Evolutionary conservation across 306 rosid species (phyloP).

Genomic region (Hippophae tibetana): DNA sequence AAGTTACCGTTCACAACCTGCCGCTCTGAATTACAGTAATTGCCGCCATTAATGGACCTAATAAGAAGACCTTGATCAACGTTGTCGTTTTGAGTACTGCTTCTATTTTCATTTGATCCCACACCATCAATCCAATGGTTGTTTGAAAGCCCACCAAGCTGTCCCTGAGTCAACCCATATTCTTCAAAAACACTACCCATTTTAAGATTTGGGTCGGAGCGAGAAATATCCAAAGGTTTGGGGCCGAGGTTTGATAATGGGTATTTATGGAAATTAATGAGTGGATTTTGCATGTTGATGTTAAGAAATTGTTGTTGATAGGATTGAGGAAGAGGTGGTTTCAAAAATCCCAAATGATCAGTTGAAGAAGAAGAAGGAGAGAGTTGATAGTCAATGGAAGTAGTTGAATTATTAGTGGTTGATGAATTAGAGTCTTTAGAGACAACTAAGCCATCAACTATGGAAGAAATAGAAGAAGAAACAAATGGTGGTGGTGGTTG

Average conservation of each 20-base stretch:
- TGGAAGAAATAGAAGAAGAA: no score
- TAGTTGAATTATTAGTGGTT: conserved; percentile 9
- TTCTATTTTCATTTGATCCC: conserved; percentile 14
- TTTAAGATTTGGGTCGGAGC: conserved; percentile 24
- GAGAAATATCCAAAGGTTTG: conserved; percentile 1
- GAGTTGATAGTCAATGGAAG: conserved; percentile 14
- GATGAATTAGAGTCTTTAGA: conserved; percentile 22
- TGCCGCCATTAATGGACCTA: conserved; percentile 29
- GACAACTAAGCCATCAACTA: not conserved
- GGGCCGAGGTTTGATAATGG: not conserved
- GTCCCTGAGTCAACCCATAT: conserved; percentile 34
- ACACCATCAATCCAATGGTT: conserved; percentile 17
- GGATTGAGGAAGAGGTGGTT: not conserved
- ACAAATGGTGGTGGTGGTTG: no score
- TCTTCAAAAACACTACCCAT: conserved; percentile 37
- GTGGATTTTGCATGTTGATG: conserved; percentile 32
- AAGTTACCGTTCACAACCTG: conserved; percentile 15
- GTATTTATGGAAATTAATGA: conserved; percentile 45
- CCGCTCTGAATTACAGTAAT: not conserved
- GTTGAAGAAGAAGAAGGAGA: conserved; percentile 1
- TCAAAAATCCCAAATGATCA: conserved; percentile 9
- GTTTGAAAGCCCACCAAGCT: conserved; percentile 1
- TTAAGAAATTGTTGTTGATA: conserved; percentile 21
- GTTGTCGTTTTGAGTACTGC: not conserved
- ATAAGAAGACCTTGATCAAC: conserved; percentile 17